phyloP scores from a whole-genome alignment of 78 protist genomes.

The Planoprotostelium fungivorum region DNA sequence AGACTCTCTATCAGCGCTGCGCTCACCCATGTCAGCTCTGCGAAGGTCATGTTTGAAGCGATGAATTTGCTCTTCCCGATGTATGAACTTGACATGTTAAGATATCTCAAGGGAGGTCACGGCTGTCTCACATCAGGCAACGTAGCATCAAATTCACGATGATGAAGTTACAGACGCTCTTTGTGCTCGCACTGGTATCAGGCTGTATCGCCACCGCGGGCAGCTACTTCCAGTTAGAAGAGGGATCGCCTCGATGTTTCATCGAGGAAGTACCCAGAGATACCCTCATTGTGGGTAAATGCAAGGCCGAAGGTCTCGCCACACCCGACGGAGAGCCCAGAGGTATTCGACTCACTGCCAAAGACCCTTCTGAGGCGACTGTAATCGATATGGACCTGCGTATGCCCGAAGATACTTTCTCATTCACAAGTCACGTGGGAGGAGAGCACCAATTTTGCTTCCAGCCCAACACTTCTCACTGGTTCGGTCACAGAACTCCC shows the following conservation, averaged over 20 bases:
- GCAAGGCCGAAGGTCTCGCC: conserved; percentile 19
- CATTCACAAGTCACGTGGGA: conserved; percentile 44
- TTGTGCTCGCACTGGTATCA: background rate
- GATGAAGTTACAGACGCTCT: background rate
- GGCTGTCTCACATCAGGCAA: too few species aligned
- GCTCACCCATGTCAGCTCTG: background rate
- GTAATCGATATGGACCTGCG: background rate
- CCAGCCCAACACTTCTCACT: conserved; percentile 33
- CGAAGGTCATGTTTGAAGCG: background rate
- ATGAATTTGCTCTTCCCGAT: too few species aligned
- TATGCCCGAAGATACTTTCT: conserved; percentile 25
- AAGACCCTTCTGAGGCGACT: background rate
- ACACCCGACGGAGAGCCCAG: background rate
- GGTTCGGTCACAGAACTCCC: conserved; percentile 46
- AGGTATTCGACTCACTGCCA: background rate
- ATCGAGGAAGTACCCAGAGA: conserved; percentile 51
- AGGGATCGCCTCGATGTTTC: conserved; percentile 48
- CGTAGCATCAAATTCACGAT: too few species aligned
- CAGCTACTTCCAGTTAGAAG: conserved; percentile 38
- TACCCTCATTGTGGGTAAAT: conserved; percentile 31
- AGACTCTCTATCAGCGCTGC: background rate
- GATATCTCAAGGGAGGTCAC: too few species aligned
- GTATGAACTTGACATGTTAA: too few species aligned
- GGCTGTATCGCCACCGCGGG: background rate
- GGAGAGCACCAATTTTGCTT: conserved; percentile 53